Evolutionary conservation across 192 early-diverging fungal species (phyloP), one percentile per base, ranked within the genome.

Genomic region (Entrophospora sp.): DNA sequence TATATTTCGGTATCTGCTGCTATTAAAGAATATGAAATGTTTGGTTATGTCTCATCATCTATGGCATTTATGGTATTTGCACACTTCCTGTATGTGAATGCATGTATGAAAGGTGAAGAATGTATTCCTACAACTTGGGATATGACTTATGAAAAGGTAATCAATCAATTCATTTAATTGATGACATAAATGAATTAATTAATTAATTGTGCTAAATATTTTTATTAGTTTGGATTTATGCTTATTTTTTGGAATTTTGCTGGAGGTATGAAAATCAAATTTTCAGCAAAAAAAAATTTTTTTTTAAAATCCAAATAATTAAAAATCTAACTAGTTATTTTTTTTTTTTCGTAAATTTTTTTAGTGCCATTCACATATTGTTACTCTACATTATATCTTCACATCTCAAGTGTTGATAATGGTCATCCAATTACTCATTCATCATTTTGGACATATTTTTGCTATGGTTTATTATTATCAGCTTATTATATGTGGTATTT

Each of bases 51-150:
- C 18, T 67, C 67, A 60, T 69, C 64, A 6, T 64, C 77, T 38
- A 67, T 68, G 53, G 53, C 56, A 18, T 79, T 79, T 38, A 76
- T 76, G 74, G 74, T 79, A 5, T 65, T 79, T 59, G 77, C 77
- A 32, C 75, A 76, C 46, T 79, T 79, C 46, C 72, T 79, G 45
- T 79, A 79, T 35, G 67, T 69, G 18, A 79, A 79, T 61, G 77
- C 77, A 24, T 79, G 77, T 46, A 66, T 69, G 18, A 79, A 79
- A 49, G 77, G 77, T 62, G 77, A 79, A 67, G 77, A 79, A 55
- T 79, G 77, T 37, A 79, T 79, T 56, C 75, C 75, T 36, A 79
- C 77, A 1, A 74, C 77, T 9, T 79, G 77, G 77, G 77, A 79
- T 66, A 77, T 79, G 36, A 74, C 76, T 51, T 79, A 79, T 43